These are phyloP conservation scores for Wallacemonas sp. DNA, from an alignment of 208 protist genomes.

Conservation along the genomic window DNA sequence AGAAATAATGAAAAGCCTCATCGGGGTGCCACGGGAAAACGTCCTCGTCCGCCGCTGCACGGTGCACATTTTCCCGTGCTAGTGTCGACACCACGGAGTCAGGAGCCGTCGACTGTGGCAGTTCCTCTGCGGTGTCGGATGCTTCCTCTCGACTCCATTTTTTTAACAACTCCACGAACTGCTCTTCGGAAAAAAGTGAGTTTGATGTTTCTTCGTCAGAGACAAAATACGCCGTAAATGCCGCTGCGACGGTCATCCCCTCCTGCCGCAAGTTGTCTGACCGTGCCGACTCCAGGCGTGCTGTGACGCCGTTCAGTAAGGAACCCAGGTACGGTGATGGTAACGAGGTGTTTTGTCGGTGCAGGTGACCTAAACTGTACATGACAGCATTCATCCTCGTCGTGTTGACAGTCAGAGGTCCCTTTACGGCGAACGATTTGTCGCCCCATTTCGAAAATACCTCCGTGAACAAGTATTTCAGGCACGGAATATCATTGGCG, in stretches of 20 bases:
- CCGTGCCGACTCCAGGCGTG: constrained; percentile 41
- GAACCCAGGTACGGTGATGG: constrained; percentile 32
- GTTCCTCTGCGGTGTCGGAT: not conserved
- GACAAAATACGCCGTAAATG: constrained; percentile 42
- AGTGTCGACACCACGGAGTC: not conserved
- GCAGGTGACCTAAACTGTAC: constrained; percentile 53
- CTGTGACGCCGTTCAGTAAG: constrained; percentile 48
- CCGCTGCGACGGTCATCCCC: constrained; percentile 38
- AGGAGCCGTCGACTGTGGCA: not conserved
- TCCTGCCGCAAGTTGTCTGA: constrained; percentile 18
- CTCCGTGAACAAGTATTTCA: constrained; percentile 22
- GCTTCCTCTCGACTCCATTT: constrained; percentile 34
- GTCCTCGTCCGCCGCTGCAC: constrained; percentile 15
- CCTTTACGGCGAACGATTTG: constrained; percentile 38
- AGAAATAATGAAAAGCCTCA: constrained; percentile 30
- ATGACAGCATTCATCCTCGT: constrained; percentile 54
- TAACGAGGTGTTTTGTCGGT: constrained; percentile 21
- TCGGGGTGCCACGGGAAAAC: constrained; percentile 32
- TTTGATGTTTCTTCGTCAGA: constrained; percentile 21
- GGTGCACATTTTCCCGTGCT: not conserved
- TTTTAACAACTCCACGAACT: constrained; percentile 23
- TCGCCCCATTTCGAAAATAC: constrained; percentile 44
- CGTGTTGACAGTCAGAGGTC: constrained; percentile 33
- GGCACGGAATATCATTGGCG: not conserved
- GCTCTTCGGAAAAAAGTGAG: constrained; percentile 26